A percentile compares a stretch with the other conserved stretches of the same genome.
phyloP scores from a whole-genome alignment of 306 rosid species.

The Vigna trinervia region DNA sequence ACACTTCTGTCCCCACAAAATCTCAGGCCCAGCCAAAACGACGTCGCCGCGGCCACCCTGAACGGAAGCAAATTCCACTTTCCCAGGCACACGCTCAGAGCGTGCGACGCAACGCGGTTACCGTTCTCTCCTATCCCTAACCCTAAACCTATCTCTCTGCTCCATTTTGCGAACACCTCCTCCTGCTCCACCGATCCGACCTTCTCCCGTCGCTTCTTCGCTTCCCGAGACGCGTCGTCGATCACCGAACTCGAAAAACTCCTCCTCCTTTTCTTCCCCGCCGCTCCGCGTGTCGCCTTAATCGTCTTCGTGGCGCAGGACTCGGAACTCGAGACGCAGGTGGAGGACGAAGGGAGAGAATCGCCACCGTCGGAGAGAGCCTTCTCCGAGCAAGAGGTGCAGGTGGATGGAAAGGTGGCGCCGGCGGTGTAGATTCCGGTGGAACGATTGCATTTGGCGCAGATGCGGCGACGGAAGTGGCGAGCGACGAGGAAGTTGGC shows the following conservation, averaged over 20 bases:
- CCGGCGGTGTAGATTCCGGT: slow-evolving; percentile 44
- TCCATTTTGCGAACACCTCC: slow-evolving; percentile 49
- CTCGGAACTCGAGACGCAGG: slow-evolving; percentile 39
- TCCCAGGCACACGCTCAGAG: slow-evolving; percentile 24
- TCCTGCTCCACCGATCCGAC: slow-evolving; percentile 34
- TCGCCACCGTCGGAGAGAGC: not conserved
- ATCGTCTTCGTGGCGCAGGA: slow-evolving; percentile 35
- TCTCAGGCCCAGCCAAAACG: slow-evolving; percentile 74
- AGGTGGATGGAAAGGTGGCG: not conserved
- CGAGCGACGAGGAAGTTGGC: slow-evolving; percentile 60
- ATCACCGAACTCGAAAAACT: slow-evolving; percentile 35
- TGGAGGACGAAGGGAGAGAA: slow-evolving; percentile 34
- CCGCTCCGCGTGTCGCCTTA: not conserved
- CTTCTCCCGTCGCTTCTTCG: not conserved
- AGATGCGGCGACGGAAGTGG: slow-evolving; percentile 44
- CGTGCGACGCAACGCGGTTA: slow-evolving; percentile 18
- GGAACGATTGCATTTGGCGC: slow-evolving; percentile 37
- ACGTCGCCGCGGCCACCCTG: slow-evolving; percentile 63
- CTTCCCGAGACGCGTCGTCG: slow-evolving; percentile 1
- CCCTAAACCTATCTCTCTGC: slow-evolving; percentile 47
- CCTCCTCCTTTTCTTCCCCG: not conserved
- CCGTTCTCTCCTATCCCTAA: slow-evolving; percentile 42
- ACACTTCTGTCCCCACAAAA: slow-evolving; percentile 33
- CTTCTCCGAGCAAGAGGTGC: slow-evolving; percentile 46
- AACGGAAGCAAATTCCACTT: slow-evolving; percentile 48